Conservation (phyloP, 257 asterid species). For the Haberlea rhodopensis region DNA sequence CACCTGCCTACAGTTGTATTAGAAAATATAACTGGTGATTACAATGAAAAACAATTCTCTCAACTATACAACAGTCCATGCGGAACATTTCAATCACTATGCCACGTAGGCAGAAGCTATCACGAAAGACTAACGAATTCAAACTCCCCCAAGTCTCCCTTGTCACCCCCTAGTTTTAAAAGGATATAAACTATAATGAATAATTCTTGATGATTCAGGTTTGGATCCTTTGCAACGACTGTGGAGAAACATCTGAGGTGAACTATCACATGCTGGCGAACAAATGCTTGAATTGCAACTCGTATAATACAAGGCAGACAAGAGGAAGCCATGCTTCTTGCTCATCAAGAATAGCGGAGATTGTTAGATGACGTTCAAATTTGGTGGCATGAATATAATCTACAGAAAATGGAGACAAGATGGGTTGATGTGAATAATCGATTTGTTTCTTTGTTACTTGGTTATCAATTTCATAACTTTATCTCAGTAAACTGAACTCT, state of each 20-base stretch:
- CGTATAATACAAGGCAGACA: constrained; percentile 66
- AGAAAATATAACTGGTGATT: neutral
- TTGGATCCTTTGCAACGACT: constrained; percentile 76
- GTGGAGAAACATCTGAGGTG: constrained; percentile 62
- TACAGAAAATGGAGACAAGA: neutral
- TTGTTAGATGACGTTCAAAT: constrained; percentile 28
- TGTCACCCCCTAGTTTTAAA: neutral
- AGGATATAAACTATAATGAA: constrained; percentile 3
- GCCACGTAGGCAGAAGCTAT: neutral
- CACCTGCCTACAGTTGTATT: neutral
- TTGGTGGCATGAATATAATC: neutral
- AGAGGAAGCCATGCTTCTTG: constrained; percentile 41
- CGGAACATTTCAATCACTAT: neutral
- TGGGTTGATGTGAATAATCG: neutral
- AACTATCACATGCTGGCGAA: constrained; percentile 52
- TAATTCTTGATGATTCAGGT: constrained; percentile 34
- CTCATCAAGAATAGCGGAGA: constrained; percentile 29
- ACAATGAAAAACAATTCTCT: neutral
- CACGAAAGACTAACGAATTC: neutral
- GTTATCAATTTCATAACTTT: neutral
- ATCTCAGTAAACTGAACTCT: neutral
- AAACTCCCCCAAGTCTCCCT: neutral
- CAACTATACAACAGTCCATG: neutral
- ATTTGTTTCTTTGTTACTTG: neutral
- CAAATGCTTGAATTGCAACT: constrained; percentile 57